Evolutionary conservation across 441 rosid genomes (phyloP), one percentile per base, ranked within the genome.

Genomic region (Arabidopsis lyrata): DNA sequence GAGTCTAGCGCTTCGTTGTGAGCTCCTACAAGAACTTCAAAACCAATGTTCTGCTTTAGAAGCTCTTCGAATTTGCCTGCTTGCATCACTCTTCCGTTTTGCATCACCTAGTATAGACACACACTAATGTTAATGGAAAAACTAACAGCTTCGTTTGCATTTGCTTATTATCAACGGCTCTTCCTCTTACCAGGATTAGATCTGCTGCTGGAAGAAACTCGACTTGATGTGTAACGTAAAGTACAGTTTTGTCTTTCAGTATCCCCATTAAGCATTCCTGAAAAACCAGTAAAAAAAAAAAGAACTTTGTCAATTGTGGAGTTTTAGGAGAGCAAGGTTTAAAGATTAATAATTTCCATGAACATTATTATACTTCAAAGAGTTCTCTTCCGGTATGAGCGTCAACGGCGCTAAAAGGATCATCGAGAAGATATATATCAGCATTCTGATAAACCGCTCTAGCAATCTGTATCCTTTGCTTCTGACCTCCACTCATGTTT

Each of bases 141-240:
- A 42, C 38, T 52, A 54, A 56, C 15, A 15, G 4, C 10, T 45
- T 53, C 24, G 36, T 27, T 29, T 13, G n/a, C 16, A 41, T 35
- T 47, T 59, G 0, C 18, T 2, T 44, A 56, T 36, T 6, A 31
- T 31, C 5, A 74, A 59, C 22, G 62, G 13, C 2, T 3, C 32
- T 54, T 48, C 36, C 22, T 18, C 85, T 81, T 87, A 95, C 99
- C 94, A 95, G 80, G 82, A 95, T 95, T 77, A 90, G 83, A 84
- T 95, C 99, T 58, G 99, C 97, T 8, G 94, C 96, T 20, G 98
- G 97, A 73, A 95, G 96, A 83, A 95, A 95, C 88, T 95, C 98
- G 10, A 95, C 97, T 91, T 95, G 99, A 83, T 95, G 99, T 27
- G 99, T 93, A 56, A 95, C 98, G 67, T 90, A 95, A 74, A 95